Percentiles rank a stretch among this genome's conserved stretches.
phyloP scores from a whole-genome alignment of 805 yeast species.

The Ogataea parapolymorpha region DNA sequence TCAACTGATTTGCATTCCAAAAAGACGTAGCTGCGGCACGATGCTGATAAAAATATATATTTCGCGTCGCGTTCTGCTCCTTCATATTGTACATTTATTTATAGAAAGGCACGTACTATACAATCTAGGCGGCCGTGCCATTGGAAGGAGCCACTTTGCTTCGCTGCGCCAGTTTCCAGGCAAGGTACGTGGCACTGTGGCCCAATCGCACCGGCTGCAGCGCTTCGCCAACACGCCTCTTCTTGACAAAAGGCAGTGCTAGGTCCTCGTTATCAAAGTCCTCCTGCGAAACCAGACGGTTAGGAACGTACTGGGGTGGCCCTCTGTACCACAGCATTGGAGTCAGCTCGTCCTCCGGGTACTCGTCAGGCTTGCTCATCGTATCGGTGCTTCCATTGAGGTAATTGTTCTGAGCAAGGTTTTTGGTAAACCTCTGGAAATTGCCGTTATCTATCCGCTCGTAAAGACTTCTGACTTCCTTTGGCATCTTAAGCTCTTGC shows the following conservation, averaged over 20 bases:
- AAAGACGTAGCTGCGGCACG: neutral
- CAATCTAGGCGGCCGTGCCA: conserved; percentile 4
- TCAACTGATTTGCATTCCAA: conserved; percentile 1
- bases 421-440: conserved; percentile 26
- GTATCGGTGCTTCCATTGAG: conserved; percentile 16
- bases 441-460: conserved; percentile 32
- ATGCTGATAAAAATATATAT: neutral
- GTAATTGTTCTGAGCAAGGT: conserved; percentile 21
- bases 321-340: conserved; percentile 66
- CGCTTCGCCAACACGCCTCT: conserved; percentile 16
- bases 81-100: conserved; percentile 8
- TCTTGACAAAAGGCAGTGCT: conserved; percentile 21
- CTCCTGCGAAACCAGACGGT: conserved; percentile 33
- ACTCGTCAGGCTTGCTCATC: conserved; percentile 21
- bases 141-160: neutral
- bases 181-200: conserved; percentile 71
- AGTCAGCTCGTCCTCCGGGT: conserved; percentile 12
- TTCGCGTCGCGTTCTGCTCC: conserved; percentile 6
- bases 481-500: conserved; percentile 33
- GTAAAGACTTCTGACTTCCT: conserved; percentile 33
- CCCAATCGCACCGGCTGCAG: conserved; percentile 47
- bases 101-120: conserved; percentile 4
- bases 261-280: conserved; percentile 9
- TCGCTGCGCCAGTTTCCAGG: conserved; percentile 41
- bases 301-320: conserved; percentile 51